A percentile compares a stretch with the other conserved stretches of the same genome.
phyloP scores from a whole-genome alignment of 129 eudicot species.

The Apium graveolens region DNA sequence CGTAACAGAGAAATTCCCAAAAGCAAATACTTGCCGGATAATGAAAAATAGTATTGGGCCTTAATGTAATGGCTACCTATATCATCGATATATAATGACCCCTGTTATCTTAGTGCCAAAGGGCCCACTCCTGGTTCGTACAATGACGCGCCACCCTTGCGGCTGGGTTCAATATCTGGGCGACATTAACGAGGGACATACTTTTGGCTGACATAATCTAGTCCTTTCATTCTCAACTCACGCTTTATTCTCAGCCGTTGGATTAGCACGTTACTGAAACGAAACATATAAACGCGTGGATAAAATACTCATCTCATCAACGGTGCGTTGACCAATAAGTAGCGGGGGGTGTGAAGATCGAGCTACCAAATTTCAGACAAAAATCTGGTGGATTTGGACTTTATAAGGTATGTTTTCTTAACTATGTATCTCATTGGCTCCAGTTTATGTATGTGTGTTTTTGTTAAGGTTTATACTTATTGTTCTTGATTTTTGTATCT shows the following conservation, averaged over 20 bases:
- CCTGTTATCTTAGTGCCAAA: not conserved
- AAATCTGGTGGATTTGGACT: not conserved
- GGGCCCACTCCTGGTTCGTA: not conserved
- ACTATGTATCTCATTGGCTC: slow-evolving; percentile 8
- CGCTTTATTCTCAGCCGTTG: not conserved
- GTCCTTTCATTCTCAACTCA: slow-evolving; percentile 6
- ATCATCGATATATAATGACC: too few relatives aligned
- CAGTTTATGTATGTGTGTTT: not conserved
- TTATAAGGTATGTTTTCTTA: slow-evolving; percentile 30
- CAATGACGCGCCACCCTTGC: not conserved
- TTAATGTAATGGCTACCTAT: too few relatives aligned
- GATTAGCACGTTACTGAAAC: slow-evolving; percentile 15
- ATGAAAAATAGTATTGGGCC: too few relatives aligned
- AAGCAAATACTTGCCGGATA: too few relatives aligned
- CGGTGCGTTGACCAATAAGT: slow-evolving; percentile 10
- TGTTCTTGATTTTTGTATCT: slow-evolving; percentile 12
- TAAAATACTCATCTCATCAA: not conserved
- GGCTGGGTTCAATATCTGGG: not conserved
- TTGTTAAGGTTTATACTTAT: not conserved
- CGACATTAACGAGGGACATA: not conserved
- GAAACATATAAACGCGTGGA: slow-evolving; percentile 16
- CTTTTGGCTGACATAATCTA: slow-evolving; percentile 10
- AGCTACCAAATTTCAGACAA: not conserved
- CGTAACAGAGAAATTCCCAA: too few relatives aligned
- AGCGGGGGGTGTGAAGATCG: not conserved